Evolutionary conservation across 2,329 filamentous ascomycete species (phyloP).

Genomic region (Nigrograna mackinnonii): DNA sequence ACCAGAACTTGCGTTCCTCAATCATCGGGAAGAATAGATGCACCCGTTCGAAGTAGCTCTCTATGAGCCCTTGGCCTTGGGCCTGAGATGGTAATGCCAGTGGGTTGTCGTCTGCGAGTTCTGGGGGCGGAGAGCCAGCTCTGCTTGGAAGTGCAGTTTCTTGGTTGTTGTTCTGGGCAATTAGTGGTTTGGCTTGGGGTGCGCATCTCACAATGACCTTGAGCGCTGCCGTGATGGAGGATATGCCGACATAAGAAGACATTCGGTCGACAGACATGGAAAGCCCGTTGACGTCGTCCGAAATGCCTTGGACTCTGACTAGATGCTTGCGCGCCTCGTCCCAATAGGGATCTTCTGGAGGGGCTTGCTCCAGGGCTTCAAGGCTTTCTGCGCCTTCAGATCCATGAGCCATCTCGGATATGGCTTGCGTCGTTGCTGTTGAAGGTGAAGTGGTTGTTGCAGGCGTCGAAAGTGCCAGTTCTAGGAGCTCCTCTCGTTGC

Average conservation of each 20-base stretch:
- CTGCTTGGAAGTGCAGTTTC: conserved; percentile 41
- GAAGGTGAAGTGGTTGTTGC: conserved; percentile 40
- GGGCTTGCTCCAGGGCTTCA: conserved; percentile 70
- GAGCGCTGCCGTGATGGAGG: conserved; percentile 74
- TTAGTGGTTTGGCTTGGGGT: conserved; percentile 53
- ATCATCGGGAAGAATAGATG: conserved; percentile 75
- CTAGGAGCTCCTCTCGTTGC: conserved; percentile 49
- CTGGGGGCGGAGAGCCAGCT: conserved; percentile 39
- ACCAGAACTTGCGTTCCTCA: conserved; percentile 71
- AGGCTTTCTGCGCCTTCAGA: conserved; percentile 57
- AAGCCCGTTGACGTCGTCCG: conserved; percentile 72
- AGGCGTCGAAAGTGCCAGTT: conserved; percentile 48
- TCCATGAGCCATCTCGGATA: conserved; percentile 40
- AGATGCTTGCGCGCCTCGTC: conserved; percentile 61
- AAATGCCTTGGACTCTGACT: conserved; percentile 54
- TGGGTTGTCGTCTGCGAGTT: conserved; percentile 32
- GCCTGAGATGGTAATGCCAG: conserved; percentile 59
- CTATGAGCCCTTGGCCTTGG: conserved; percentile 70
- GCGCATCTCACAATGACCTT: conserved; percentile 68
- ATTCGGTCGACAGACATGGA: conserved; percentile 64
- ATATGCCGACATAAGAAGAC: conserved; percentile 71
- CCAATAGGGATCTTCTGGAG: conserved; percentile 65
- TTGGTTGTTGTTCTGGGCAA: conserved; percentile 47
- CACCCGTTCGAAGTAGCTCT: conserved; percentile 75
- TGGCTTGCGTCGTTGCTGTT: conserved; percentile 25